Percentiles rank a stretch among this genome's conserved stretches.
These are phyloP conservation scores for Beauveria pseudobassiana DNA, from an alignment of 2,329 filamentous ascomycete genomes.

Conservation along the genomic window DNA sequence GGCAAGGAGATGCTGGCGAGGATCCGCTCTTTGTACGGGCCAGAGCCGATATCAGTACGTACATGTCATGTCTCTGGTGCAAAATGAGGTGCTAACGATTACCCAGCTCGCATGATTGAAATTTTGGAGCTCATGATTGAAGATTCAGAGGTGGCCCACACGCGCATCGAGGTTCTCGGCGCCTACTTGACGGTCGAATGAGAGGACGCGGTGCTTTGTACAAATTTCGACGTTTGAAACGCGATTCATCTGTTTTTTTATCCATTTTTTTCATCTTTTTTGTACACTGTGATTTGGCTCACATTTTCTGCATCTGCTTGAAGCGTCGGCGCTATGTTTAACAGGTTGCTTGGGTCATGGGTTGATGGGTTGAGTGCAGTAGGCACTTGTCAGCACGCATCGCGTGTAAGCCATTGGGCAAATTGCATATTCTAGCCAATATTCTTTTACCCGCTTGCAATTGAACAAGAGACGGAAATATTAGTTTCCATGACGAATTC, in stretches of 20 bases:
- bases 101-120: slow-evolving; percentile 53
- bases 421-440: background rate
- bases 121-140: slow-evolving; percentile 55
- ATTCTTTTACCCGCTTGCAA: background rate
- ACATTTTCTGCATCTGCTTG: slow-evolving; percentile 5
- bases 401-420: slow-evolving; percentile 3
- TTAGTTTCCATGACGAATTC: background rate
- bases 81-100: slow-evolving; percentile 6
- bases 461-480: background rate
- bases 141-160: slow-evolving; percentile 51
- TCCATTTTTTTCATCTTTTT: background rate
- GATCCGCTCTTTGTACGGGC: slow-evolving; percentile 56
- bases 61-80: background rate
- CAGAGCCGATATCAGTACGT: slow-evolving; percentile 53
- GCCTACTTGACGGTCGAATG: slow-evolving; percentile 36
- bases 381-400: background rate
- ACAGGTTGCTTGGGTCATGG: background rate
- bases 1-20: slow-evolving; percentile 38
- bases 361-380: background rate
- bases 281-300: background rate
- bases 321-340: slow-evolving; percentile 13
- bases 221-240: background rate
- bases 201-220: background rate
- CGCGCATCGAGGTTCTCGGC: slow-evolving; percentile 50
- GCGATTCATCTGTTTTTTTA: background rate